Evolutionary conservation across 768 basidiomycete genomes (phyloP).

Genomic region (Hygrophoropsis aurantiaca): DNA sequence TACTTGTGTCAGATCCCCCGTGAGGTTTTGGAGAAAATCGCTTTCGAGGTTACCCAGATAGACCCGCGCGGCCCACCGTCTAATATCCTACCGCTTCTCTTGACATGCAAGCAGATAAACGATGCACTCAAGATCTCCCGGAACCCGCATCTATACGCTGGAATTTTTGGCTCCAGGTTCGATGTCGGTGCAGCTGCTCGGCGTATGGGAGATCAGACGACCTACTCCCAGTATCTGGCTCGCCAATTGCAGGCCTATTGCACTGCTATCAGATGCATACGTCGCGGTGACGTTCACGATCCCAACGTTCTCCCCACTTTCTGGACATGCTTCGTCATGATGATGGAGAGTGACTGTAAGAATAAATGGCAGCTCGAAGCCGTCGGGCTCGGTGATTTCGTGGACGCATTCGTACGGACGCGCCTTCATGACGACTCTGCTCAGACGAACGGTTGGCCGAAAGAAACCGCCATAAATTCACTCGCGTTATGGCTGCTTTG

Average conservation of each 20-base stretch:
- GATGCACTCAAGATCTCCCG: conserved; percentile 25
- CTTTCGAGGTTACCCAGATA: conserved; percentile 43
- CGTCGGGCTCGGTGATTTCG: conserved; percentile 48
- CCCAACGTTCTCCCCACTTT: conserved; percentile 32
- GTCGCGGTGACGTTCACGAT: conserved; percentile 34
- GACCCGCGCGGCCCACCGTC: conserved; percentile 38
- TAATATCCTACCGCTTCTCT: conserved; percentile 47
- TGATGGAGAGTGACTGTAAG: conserved; percentile 67
- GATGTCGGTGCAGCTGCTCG: conserved; percentile 52
- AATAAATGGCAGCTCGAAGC: conserved; percentile 57
- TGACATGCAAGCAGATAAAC: conserved; percentile 41
- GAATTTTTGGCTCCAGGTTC: conserved; percentile 57
- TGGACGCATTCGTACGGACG: conserved; percentile 43
- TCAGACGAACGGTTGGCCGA: conserved; percentile 53
- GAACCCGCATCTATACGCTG: conserved; percentile 44
- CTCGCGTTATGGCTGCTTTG: conserved; percentile 66
- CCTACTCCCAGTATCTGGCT: conserved; percentile 37
- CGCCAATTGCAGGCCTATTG: conserved; percentile 41
- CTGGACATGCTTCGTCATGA: conserved; percentile 51
- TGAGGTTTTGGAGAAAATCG: conserved; percentile 52
- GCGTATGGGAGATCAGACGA: conserved; percentile 42
- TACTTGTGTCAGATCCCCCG: conserved; percentile 34
- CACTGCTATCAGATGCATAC: conserved; percentile 26
- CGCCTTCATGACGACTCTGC: conserved; percentile 43
- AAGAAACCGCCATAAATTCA: conserved; percentile 46